These are phyloP conservation scores for Phalaenopsis hybrid DNA, from an alignment of 116 monocot genomes.

Conservation along the genomic window DNA sequence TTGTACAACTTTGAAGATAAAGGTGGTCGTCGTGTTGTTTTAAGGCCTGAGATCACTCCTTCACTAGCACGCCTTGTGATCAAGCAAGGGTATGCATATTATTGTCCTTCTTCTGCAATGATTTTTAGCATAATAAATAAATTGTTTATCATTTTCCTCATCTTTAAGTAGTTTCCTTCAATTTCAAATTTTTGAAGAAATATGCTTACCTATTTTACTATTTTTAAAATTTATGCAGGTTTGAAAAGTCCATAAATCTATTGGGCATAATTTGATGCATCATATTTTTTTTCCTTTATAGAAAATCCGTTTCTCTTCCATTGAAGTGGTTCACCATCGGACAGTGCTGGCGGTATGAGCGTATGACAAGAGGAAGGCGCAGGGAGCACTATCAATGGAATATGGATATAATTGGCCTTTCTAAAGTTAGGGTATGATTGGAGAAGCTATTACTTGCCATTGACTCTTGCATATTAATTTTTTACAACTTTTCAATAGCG, in stretches of 20 bases:
- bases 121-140: not conserved
- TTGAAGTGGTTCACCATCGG: slow-evolving; percentile 99
- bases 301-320: slow-evolving; percentile 93
- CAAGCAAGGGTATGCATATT: slow-evolving; percentile 70
- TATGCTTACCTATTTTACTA: not conserved
- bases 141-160: not conserved
- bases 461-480: slow-evolving; percentile 4
- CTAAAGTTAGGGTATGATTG: slow-evolving; percentile 69
- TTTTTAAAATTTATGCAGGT: slow-evolving; percentile 5
- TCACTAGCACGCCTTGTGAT: slow-evolving; percentile 94
- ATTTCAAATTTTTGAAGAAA: not conserved
- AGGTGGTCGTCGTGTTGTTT: slow-evolving; percentile 93
- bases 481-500: not conserved
- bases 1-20: slow-evolving; percentile 98
- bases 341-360: slow-evolving; percentile 98
- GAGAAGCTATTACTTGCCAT: not conserved
- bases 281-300: slow-evolving; percentile 32
- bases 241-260: not conserved
- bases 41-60: slow-evolving; percentile 99
- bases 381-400: slow-evolving; percentile 99
- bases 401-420: slow-evolving; percentile 93
- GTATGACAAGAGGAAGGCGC: slow-evolving; percentile 98
- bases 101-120: not conserved
- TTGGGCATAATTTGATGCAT: slow-evolving; percentile 12
- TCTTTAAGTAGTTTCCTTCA: not conserved